Percentiles rank a stretch among this genome's conserved stretches.
Conservation (phyloP, 2,329 filamentous ascomycete genomes). For the Colletotrichum theobromicola region DNA sequence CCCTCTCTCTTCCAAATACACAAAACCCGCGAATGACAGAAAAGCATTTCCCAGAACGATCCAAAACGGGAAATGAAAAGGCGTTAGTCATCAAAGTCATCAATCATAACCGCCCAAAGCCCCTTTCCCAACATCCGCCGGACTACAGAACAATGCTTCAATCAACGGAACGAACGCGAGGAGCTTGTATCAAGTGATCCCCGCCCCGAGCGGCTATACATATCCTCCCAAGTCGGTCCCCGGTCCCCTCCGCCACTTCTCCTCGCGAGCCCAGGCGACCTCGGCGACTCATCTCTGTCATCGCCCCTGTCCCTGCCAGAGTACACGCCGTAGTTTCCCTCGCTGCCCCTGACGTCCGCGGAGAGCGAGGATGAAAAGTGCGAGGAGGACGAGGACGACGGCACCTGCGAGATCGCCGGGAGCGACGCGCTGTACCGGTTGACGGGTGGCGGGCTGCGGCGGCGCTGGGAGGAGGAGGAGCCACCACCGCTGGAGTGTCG, state of each 20-base stretch:
- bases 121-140: not conserved
- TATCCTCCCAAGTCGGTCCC: slow-evolving; percentile 7
- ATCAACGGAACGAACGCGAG: slow-evolving; percentile 7
- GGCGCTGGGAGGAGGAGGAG: not conserved
- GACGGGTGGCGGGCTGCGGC: slow-evolving; percentile 1
- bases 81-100: not conserved
- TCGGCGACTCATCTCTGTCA: not conserved
- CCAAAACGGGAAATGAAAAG: not conserved
- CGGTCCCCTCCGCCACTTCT: not conserved
- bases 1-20: not conserved
- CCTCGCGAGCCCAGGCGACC: not conserved
- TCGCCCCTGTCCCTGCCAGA: not conserved
- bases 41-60: not conserved
- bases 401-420: not conserved
- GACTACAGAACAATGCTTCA: not conserved
- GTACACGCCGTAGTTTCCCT: not conserved
- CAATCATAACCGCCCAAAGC: not conserved
- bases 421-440: slow-evolving; percentile 12
- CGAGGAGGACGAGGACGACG: not conserved
- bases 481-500: not conserved
- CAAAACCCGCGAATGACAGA: not conserved
- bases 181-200: not conserved
- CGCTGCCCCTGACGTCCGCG: not conserved
- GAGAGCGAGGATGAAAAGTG: not conserved
- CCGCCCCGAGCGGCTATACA: not conserved